phyloP scores from a whole-genome alignment of 768 basidiomycete genomes.

The Gyrodon lividus region DNA sequence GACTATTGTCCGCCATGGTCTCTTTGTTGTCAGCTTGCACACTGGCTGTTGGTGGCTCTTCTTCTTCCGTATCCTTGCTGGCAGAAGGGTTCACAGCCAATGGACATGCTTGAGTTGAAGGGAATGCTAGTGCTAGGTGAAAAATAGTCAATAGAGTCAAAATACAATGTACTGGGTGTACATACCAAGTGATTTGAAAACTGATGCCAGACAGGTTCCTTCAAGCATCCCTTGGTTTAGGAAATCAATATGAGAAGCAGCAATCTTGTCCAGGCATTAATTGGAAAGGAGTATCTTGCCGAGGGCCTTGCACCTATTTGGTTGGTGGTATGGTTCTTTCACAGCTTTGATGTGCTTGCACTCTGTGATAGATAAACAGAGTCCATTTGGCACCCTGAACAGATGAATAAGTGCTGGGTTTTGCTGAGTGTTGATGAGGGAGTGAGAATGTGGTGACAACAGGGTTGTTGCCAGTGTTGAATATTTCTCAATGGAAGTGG shows the following conservation, averaged over 20 bases:
- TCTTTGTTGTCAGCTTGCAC: neutral
- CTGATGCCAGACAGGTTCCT: neutral
- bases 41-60: neutral
- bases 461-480: conserved; percentile 7
- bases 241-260: conserved; percentile 20
- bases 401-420: conserved; percentile 8
- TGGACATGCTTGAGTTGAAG: neutral
- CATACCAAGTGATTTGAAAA: neutral
- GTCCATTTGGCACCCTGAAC: conserved; percentile 35
- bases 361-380: conserved; percentile 37
- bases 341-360: conserved; percentile 36
- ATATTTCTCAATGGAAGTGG: conserved; percentile 18
- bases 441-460: conserved; percentile 22
- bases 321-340: conserved; percentile 33
- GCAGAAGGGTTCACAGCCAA: neutral
- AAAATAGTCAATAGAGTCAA: neutral
- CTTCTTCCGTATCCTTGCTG: neutral
- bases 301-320: conserved; percentile 21
- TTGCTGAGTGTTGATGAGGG: conserved; percentile 32
- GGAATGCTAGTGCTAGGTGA: neutral
- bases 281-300: conserved; percentile 32
- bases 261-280: conserved; percentile 27
- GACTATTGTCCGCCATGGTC: neutral
- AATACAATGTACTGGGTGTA: neutral
- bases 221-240: conserved; percentile 19